Evolutionary conservation across 2,329 filamentous ascomycete genomes (phyloP), one percentile per base, ranked within the genome.

Genomic region (Arthrobotrys megalospora): DNA sequence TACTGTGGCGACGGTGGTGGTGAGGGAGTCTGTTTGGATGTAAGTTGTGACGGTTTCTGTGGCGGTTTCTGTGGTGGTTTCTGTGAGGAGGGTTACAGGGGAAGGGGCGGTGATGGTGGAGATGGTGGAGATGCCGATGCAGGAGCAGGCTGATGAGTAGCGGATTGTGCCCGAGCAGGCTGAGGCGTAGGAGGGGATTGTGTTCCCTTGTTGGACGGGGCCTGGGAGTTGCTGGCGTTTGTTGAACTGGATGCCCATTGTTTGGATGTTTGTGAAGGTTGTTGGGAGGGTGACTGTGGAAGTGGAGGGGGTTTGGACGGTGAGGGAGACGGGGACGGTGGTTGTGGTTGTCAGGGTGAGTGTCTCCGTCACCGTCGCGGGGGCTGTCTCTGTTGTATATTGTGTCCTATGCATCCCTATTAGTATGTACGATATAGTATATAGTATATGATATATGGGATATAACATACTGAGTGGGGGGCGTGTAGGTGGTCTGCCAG

Each of bases 401-500:
- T 58, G 8, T 21, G 69, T 73, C 21, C 69, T 73, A 21, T 63
- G 19, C 28, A 53, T 32, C 21, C 6, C 21, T 7, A 28, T 11
- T 52, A 52, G 8, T 52, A 34, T 48, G 10, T 48, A 5, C 45
- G 28, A 32, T 24, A 16, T n/a, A 21, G 50, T 36, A 38, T 21
- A 50, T n/a, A 24, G 21, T 47, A 14, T 12, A 28, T 28, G 3
- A 5, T n/a, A 12, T 6, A 53, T 32, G 12, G 4, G 16, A 16
- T 16, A n/a, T 7, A 28, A 38, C 60, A 24, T 66, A 73, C 69
- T 45, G 21, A 10, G 50, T 38, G 10, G 45, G 36, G 16, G 64
- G 64, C 6, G 69, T 73, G 38, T 65, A 65, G n/a, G 69, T 73
- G 3, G 69, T 73, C n/a, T 60, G 48, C 69, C 69, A 73, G 69